A percentile compares a stretch with the other conserved stretches of the same genome.
phyloP scores from a whole-genome alignment of 2,329 filamentous ascomycete species.

The Xylaria polymorpha region DNA sequence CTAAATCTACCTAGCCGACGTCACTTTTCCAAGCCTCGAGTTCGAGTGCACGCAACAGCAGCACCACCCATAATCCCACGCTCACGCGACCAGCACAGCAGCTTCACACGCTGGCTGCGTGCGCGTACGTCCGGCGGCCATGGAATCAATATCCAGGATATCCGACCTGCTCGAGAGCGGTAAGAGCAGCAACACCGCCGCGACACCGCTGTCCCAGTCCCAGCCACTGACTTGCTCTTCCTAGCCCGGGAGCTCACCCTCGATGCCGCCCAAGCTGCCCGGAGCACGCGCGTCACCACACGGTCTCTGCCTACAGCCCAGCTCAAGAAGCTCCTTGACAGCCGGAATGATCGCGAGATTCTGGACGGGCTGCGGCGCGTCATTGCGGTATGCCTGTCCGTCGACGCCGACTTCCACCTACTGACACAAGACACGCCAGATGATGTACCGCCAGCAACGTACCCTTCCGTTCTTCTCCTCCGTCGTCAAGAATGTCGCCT shows the following conservation, averaged over 20 bases:
- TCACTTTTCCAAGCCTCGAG: conserved; percentile 22
- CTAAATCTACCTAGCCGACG: conserved; percentile 9
- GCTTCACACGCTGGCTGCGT: conserved; percentile 43
- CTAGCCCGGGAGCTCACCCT: conserved; percentile 95
- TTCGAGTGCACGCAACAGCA: background rate
- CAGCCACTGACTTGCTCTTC: conserved; percentile 33
- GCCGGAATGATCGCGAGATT: conserved; percentile 90
- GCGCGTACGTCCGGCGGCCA: conserved; percentile 53
- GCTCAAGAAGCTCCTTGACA: conserved; percentile 95
- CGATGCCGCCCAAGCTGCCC: conserved; percentile 92
- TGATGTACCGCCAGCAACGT: conserved; percentile 93
- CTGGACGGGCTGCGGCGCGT: conserved; percentile 91
- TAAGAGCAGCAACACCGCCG: conserved; percentile 56
- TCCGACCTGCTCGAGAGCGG: conserved; percentile 95
- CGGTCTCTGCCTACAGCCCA: conserved; percentile 80
- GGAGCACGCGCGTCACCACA: conserved; percentile 70
- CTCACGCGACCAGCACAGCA: conserved; percentile 41
- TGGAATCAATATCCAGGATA: conserved; percentile 97
- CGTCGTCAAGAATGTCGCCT: conserved; percentile 97
- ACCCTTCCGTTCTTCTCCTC: conserved; percentile 96
- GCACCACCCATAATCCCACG: conserved; percentile 12
- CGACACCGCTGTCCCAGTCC: conserved; percentile 21
- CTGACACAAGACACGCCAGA: conserved; percentile 62
- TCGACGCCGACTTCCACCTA: background rate
- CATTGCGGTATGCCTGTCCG: conserved; percentile 74